Conservation (phyloP, 2,329 filamentous ascomycete species). For the Hypoxylon rubiginosum region DNA sequence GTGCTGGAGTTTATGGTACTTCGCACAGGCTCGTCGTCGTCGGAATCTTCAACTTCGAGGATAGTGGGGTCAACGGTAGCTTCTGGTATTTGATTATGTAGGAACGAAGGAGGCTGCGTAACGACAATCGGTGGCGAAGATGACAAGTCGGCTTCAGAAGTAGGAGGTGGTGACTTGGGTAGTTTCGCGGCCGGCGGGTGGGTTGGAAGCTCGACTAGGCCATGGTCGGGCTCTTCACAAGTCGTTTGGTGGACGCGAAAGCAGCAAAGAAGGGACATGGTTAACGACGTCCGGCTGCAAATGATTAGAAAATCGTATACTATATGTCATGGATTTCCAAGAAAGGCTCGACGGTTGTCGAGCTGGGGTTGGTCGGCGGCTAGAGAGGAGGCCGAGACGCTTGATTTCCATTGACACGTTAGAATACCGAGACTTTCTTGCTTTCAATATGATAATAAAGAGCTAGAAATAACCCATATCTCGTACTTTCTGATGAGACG, state of each 20-base stretch:
- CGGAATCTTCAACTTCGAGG: conserved; percentile 59
- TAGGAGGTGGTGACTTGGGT: conserved; percentile 35
- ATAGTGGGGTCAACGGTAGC: conserved; percentile 50
- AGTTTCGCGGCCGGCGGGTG: conserved; percentile 45
- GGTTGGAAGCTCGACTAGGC: conserved; percentile 40
- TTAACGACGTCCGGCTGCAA: conserved; percentile 25
- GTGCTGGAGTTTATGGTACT: conserved; percentile 47
- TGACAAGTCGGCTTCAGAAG: conserved; percentile 42
- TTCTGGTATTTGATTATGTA: conserved; percentile 45
- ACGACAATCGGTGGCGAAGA: conserved; percentile 38
- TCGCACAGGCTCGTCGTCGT: conserved; percentile 43
- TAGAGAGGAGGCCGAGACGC: conserved; percentile 10
- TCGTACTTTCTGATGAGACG: background rate
- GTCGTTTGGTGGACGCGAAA: conserved; percentile 45
- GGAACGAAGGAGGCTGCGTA: conserved; percentile 40
- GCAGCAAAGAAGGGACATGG: conserved; percentile 56
- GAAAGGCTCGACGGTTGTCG: conserved; percentile 16
- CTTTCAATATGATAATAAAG: background rate
- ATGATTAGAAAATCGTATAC: conserved; percentile 44
- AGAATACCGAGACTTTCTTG: conserved; percentile 13
- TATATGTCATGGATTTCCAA: conserved; percentile 48
- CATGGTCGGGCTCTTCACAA: conserved; percentile 33
- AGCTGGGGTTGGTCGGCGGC: background rate
- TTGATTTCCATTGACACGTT: conserved; percentile 23
- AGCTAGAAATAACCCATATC: background rate